Percentiles rank a stretch among this genome's conserved stretches.
These are phyloP conservation scores for Porpolomopsis calyptriformis DNA, from an alignment of 768 basidiomycete species.

Conservation along the genomic window DNA sequence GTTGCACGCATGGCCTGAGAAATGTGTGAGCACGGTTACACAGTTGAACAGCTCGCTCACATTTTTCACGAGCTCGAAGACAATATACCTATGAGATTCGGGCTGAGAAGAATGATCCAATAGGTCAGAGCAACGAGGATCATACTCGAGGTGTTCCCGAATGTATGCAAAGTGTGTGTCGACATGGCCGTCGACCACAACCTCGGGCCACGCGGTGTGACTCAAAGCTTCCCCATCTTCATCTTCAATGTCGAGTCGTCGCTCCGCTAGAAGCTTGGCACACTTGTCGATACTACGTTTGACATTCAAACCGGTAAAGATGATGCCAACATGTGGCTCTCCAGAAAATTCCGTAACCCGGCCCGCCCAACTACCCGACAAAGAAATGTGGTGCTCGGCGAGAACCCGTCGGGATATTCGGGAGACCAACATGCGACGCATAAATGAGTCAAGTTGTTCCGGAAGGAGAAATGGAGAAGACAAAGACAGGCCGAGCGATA, in stretches of 20 bases:
- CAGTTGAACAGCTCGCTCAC: constrained; percentile 31
- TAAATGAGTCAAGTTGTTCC: constrained; percentile 74
- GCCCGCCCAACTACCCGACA: constrained; percentile 49
- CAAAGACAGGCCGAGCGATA: constrained; percentile 76
- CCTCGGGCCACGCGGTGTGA: constrained; percentile 43
- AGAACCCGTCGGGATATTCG: constrained; percentile 84
- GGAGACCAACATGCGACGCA: constrained; percentile 85
- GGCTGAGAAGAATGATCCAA: constrained; percentile 2
- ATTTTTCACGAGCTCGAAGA: constrained; percentile 87
- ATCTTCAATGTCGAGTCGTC: constrained; percentile 36
- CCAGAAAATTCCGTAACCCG: constrained; percentile 21
- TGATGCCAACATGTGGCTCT: constrained; percentile 73
- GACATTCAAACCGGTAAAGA: constrained; percentile 65
- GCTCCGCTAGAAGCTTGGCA: constrained; percentile 39
- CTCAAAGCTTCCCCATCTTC: constrained; percentile 18
- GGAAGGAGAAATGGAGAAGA: constrained; percentile 71
- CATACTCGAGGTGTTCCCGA: constrained; percentile 76
- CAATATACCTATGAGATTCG: constrained; percentile 48
- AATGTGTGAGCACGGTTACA: background rate
- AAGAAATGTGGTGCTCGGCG: constrained; percentile 79
- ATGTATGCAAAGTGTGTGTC: constrained; percentile 73
- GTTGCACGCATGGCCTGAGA: constrained; percentile 69
- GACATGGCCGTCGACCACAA: constrained; percentile 63
- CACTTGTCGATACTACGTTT: constrained; percentile 65
- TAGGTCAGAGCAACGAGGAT: constrained; percentile 3